Evolutionary conservation across 305 asterid species (phyloP).

Genomic region (Ilex paraguariensis): DNA sequence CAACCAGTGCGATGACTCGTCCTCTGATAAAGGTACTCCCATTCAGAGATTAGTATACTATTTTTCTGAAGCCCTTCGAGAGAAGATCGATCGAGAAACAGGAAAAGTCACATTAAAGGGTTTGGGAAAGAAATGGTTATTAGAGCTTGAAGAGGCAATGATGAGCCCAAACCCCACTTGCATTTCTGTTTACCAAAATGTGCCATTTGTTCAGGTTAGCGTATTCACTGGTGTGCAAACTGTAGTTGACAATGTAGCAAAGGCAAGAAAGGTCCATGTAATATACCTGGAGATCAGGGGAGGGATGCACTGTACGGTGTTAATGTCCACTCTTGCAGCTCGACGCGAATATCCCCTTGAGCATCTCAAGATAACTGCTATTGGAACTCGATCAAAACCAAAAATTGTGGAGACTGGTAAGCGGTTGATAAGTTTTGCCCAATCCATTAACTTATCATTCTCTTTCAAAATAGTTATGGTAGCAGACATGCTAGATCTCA

Average conservation of each 20-base stretch:
- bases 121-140: constrained; percentile 24
- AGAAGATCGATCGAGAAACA: constrained; percentile 43
- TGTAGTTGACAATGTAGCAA: constrained; percentile 34
- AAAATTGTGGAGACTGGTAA: constrained; percentile 24
- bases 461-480: constrained; percentile 18
- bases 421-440: constrained; percentile 30
- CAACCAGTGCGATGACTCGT: constrained; percentile 24
- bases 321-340: constrained; percentile 40
- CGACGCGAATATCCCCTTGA: constrained; percentile 8
- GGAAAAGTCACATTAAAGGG: constrained; percentile 28
- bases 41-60: constrained; percentile 42
- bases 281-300: constrained; percentile 36
- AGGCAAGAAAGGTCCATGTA: constrained; percentile 36
- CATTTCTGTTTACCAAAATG: constrained; percentile 29
- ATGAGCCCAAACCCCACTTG: constrained; percentile 13
- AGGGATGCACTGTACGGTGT: constrained; percentile 31
- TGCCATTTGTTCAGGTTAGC: constrained; percentile 40
- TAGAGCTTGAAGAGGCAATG: constrained; percentile 14
- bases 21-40: constrained; percentile 30
- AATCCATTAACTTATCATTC: constrained; percentile 23
- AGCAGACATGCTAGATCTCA: constrained; percentile 21
- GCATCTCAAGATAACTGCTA: constrained; percentile 30
- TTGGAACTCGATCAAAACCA: constrained; percentile 23
- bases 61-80: constrained; percentile 51
- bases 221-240: constrained; percentile 49